Evolutionary conservation across 371 early-diverging fungal genomes (phyloP), one percentile per base, ranked within the genome.

Genomic region (Saksenaea oblongispora): DNA sequence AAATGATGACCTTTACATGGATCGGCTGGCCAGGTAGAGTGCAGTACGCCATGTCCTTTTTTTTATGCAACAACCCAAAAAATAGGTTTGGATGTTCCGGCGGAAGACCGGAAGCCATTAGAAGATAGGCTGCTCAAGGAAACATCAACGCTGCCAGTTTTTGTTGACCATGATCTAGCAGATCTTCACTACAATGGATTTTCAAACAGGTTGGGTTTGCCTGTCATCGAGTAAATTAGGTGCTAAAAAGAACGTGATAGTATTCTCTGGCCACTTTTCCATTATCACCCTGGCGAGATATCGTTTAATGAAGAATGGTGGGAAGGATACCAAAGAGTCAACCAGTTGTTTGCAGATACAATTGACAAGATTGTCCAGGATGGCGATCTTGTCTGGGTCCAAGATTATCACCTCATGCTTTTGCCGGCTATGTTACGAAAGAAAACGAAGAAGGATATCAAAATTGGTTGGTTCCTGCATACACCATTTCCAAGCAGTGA

Each of bases 391-490:
- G 89, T 99, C 26, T 99, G 99, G 99, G 92, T 99, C 17, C 99
- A 99, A 57, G 99, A 99, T 76, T 99, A 99, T 77, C 99, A 99
- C 71, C 75, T 99, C 63, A 98, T 99, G 99, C 82, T 98, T 24
- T 79, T 99, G 35, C 99, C 99, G 7, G 79, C 84, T 14, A 78
- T 99, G 84, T 72, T 99, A 56, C 64, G 74, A 8, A 71, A 74
- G 44, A 72, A 69, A 56, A 75, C 76, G 24, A 72, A 66, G 59
- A 82, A 80, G 67, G 84, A 91, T 67, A 89, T 98, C 62, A 94
- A 95, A 76, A 94, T 99, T 71, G 99, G 99, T 14, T 99, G 95
- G 88, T 99, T 99, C 78, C 76, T 99, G 63, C 99, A 99, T 75
- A 98, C 98, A 28, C 98, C 98, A 15, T 99, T 99, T 84, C 99